Base-by-base conservation (phyloP, 192 early-diverging fungal genomes). In the Lobosporangium transversale region DNA sequence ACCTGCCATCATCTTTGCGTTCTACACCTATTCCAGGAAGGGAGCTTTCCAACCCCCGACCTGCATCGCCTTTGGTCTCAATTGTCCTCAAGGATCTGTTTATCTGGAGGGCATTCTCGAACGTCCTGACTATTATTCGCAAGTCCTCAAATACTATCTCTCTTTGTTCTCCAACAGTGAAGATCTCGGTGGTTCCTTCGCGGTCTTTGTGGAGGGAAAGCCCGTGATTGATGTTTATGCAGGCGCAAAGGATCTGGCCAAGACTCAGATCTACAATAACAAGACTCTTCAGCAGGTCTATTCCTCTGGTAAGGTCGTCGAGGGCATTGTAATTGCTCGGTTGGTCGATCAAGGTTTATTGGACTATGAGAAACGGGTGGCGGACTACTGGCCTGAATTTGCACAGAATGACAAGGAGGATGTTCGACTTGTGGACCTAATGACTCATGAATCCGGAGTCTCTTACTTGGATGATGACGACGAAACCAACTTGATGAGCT, bases 341-440 rank as follows among this genome's bases (percentile, higher is more conserved):
- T 37, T 92, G 44, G 86, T 93, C 7, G 84, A 89, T 24, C 64
- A 84, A 58, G 85, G 84, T 23, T 47, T 59, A 18, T 35, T 93
- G 5, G 33, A 75, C n/a, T 91, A 88, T 60, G 54, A 80, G 40
- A 73, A 81, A 33, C 63, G 53, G 21, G 80, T 93, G 40, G 47
- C 83, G 2, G 78, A 81, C 14, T 86, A 89, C 58, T 93, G 92
- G 92, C 91, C 92, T 1, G 90, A 92, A 68, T 93, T 93, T 68
- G 90, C 78, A 1, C 83, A 84, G 59, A 88, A 89, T 29, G 86
- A 86, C 66, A 93, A 93, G 76, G 80, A 89, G 30, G 66, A 92
- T 51, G 92, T 93, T 0, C 89, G 88, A 0, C 20, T 93, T 29
- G 57, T 36, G 1, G 82, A 86, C 52, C 60, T 93, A 62, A 81